Conservation (phyloP, 1,284 basidiomycete species). For the Neotropicomus parvogracilis region DNA sequence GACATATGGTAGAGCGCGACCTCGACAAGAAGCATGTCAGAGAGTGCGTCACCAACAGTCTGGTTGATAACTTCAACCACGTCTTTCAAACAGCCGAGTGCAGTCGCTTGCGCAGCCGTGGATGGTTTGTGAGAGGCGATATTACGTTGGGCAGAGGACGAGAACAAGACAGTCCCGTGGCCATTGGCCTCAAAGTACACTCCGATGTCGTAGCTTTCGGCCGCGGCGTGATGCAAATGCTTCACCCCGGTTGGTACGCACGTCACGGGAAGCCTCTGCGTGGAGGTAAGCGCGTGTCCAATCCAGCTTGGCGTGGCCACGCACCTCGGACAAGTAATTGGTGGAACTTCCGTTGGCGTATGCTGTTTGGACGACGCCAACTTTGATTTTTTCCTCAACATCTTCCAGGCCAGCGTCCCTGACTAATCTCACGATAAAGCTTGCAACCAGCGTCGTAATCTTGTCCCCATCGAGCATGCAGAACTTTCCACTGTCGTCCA, state of each 20-base stretch:
- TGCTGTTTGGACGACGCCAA: constrained; percentile 97
- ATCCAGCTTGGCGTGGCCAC: neutral
- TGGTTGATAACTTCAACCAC: constrained; percentile 92
- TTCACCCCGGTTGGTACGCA: constrained; percentile 98
- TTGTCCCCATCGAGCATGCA: constrained; percentile 98
- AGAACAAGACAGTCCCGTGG: constrained; percentile 97
- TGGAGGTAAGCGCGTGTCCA: neutral
- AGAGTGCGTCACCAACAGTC: constrained; percentile 96
- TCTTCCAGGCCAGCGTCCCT: constrained; percentile 76
- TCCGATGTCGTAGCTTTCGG: constrained; percentile 83
- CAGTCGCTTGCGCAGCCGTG: constrained; percentile 77
- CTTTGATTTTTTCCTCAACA: constrained; percentile 50
- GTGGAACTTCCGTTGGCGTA: constrained; percentile 99
- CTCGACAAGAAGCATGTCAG: constrained; percentile 95
- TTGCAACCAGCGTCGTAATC: constrained; percentile 91
- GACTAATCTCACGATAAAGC: constrained; percentile 90
- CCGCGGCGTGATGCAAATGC: constrained; percentile 96
- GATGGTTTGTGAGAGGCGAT: constrained; percentile 66
- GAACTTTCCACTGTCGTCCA: constrained; percentile 76
- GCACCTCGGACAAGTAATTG: constrained; percentile 80
- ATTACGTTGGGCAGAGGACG: constrained; percentile 61
- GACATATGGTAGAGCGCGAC: constrained; percentile 86
- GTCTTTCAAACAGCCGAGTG: constrained; percentile 72
- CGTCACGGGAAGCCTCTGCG: constrained; percentile 84
- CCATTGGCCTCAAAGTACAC: constrained; percentile 99